These are phyloP conservation scores for Phytophthora macrochlamydospora DNA, from an alignment of 352 stramenopile genomes.

Conservation along the genomic window DNA sequence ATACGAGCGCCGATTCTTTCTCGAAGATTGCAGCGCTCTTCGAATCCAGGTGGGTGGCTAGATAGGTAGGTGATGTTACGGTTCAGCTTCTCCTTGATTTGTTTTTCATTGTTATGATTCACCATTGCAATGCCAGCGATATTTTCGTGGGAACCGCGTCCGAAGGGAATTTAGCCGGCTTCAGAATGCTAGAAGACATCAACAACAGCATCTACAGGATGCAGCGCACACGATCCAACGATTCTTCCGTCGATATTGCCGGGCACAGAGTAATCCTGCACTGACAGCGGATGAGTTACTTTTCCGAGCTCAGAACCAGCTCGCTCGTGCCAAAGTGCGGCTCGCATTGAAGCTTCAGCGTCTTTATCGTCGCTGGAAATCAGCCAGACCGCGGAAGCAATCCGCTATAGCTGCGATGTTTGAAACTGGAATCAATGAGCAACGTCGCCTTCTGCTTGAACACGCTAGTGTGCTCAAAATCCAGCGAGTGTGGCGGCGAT, in stretches of 20 bases:
- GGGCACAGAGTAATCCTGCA: background rate
- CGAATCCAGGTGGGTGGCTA: conserved; percentile 42
- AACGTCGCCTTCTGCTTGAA: conserved; percentile 17
- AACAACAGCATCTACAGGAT: conserved; percentile 3
- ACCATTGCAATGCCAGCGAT: conserved; percentile 29
- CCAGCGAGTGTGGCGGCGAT: conserved; percentile 48
- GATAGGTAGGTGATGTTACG: background rate
- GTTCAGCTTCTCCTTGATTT: too few species aligned
- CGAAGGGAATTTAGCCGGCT: conserved; percentile 27
- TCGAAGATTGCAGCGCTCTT: conserved; percentile 44
- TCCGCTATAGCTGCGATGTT: conserved; percentile 10
- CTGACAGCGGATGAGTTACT: conserved; percentile 36
- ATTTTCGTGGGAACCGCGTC: conserved; percentile 48
- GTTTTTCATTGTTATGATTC: too few species aligned
- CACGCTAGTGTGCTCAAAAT: conserved; percentile 31
- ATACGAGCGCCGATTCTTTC: conserved; percentile 48
- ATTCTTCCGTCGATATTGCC: conserved; percentile 23
- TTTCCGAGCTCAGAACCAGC: conserved; percentile 40
- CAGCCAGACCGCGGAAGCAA: background rate
- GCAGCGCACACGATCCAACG: conserved; percentile 39
- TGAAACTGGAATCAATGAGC: conserved; percentile 11
- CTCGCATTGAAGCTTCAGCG: conserved; percentile 54
- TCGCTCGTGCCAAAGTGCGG: conserved; percentile 34
- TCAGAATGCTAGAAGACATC: conserved; percentile 22
- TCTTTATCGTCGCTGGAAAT: conserved; percentile 41